Evolutionary conservation across 139 green algal species (phyloP), one percentile per base, ranked within the genome.

Genomic region (Coelastrella sp.): DNA sequence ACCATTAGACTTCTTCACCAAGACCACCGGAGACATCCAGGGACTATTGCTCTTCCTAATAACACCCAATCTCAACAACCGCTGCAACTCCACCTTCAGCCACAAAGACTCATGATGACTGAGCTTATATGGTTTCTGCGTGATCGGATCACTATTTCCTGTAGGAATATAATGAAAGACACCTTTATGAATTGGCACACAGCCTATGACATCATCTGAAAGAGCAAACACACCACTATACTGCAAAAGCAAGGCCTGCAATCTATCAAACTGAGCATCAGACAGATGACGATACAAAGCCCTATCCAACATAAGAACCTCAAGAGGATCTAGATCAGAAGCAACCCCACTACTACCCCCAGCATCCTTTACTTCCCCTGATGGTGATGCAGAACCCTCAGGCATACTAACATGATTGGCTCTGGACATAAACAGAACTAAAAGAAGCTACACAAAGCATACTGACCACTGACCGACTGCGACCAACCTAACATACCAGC

Each of bases 191-290:
- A 40, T 41, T 19, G 74, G 74, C 9, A 82, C 45, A 64, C 74
- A 82, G 21, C 74, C 74, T 53, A 82, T 82, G 35, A 71, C 74
- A 82, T 82, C 50, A 69, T 67, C 51, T 51, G 25, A 34, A 4
- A 50, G 34, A 2, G 30, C 74, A 82, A 82, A 82, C 32, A 69
- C 50, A 69, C 41, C 74, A 50, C 41, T 38, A 34, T 57, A 82
- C 11, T n/a, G 15, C 25, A 51, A 35, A 5, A 82, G 2, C 30
- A 82, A 34, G 1, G 19, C 27, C 4, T 51, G 13, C 30, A 82
- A 51, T 5, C 27, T 23, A 5, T 67, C 9, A 51, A 82, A 82
- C 30, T 82, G 74, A 34, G 17, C 35, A 51, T 69, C 50, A 57
- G 40, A 50, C 34, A 82, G 23, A 32, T 82, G 74, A 1, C 19